Conservation (phyloP, 345 rosid species). For the Isatis tinctoria region DNA sequence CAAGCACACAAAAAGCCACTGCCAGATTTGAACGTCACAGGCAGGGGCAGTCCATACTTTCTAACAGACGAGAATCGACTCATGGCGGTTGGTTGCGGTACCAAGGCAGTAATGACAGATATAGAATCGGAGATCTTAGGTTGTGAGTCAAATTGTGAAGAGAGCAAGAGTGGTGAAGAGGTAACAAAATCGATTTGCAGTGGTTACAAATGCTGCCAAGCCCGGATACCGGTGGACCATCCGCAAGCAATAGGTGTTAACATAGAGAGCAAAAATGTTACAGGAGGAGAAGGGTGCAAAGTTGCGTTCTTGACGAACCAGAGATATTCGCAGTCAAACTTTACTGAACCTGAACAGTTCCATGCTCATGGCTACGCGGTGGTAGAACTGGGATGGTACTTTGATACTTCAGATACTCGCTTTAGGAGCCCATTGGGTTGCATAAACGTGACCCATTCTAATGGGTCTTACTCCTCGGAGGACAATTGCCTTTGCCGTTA, state of each 20-base stretch:
- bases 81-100: conserved; percentile 36
- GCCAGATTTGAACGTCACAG: conserved; percentile 14
- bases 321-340: background rate
- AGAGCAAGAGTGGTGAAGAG: background rate
- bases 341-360: background rate
- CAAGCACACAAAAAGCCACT: background rate
- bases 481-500: conserved; percentile 13
- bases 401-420: conserved; percentile 24
- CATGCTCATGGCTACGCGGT: background rate
- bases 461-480: background rate
- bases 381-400: conserved; percentile 34
- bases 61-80: conserved; percentile 26
- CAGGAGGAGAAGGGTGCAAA: background rate
- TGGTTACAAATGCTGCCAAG: conserved; percentile 47
- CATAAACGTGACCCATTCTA: conserved; percentile 1
- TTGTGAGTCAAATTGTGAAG: conserved; percentile 37
- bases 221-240: conserved; percentile 9
- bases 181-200: conserved; percentile 1
- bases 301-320: background rate
- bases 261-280: background rate
- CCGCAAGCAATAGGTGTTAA: background rate
- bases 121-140: conserved; percentile 24
- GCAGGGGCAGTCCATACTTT: conserved; percentile 22
- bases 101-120: background rate
- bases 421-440: conserved; percentile 20